Conservation (phyloP, 2,329 filamentous ascomycete genomes). For the Penicillium occitanis region DNA sequence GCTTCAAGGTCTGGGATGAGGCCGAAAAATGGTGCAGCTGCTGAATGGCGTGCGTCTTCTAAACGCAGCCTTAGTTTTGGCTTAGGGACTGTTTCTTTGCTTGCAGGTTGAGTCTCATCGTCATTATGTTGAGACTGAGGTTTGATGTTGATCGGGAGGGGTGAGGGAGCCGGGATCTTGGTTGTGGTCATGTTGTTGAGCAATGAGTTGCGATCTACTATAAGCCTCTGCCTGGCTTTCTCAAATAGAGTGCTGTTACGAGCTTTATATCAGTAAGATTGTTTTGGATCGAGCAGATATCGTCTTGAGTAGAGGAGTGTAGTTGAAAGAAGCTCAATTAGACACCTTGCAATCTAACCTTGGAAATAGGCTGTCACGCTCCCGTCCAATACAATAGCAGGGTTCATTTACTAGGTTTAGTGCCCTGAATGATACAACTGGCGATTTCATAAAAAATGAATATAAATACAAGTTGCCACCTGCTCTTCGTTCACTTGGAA, state of each 20-base stretch:
- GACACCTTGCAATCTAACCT: neutral
- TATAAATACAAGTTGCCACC: too few species aligned
- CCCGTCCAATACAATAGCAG: neutral
- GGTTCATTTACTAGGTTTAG: neutral
- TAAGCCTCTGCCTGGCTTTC: neutral
- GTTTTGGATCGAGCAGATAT: neutral
- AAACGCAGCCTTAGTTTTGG: constrained; percentile 27
- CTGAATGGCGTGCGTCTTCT: constrained; percentile 54
- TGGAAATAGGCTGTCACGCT: neutral
- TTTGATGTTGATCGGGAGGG: constrained; percentile 13
- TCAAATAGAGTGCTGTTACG: neutral
- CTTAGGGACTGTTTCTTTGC: constrained; percentile 5
- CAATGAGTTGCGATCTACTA: neutral
- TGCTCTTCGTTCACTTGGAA: too few species aligned
- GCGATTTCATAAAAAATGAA: too few species aligned
- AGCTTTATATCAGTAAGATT: neutral
- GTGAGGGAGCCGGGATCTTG: constrained; percentile 11
- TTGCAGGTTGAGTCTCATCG: neutral
- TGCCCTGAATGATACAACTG: neutral
- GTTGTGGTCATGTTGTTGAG: constrained; percentile 14
- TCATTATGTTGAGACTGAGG: neutral
- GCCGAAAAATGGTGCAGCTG: constrained; percentile 65
- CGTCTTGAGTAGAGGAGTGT: neutral
- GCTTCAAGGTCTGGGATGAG: constrained; percentile 60
- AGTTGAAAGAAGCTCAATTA: neutral